Evolutionary conservation across 306 rosid species (phyloP).

Genomic region (Castanea mollissima): DNA sequence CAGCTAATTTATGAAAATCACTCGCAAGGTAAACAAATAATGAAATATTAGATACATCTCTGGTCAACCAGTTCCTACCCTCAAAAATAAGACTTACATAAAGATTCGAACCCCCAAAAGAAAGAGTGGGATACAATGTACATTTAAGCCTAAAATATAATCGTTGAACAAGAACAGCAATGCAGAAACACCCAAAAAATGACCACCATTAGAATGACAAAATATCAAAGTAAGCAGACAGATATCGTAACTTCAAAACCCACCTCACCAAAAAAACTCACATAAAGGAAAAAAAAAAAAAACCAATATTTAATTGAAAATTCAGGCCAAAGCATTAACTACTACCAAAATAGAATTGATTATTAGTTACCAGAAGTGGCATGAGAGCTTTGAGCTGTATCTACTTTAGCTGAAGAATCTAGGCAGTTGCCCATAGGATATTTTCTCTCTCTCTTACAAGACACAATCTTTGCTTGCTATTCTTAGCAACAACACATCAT

Average conservation of each 20-base stretch:
- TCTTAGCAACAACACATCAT: neutral
- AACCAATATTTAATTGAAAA: neutral
- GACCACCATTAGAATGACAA: neutral
- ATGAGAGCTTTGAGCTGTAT: constrained; percentile 20
- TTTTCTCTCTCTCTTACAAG: neutral
- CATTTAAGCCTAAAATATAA: neutral
- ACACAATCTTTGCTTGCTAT: neutral
- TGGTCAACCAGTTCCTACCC: neutral
- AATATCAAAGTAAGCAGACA: neutral
- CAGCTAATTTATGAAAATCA: neutral
- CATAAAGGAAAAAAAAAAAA: neutral
- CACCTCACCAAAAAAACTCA: neutral
- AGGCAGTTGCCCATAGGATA: constrained; percentile 78
- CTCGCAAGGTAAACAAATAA: neutral
- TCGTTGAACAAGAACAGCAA: neutral
- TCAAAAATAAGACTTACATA: neutral
- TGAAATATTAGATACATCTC: neutral
- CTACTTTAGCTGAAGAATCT: constrained; percentile 79
- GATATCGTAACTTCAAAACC: neutral
- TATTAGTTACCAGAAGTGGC: constrained; percentile 52
- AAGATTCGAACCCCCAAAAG: neutral
- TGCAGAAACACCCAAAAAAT: neutral
- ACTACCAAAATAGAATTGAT: neutral
- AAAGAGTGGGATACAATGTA: neutral
- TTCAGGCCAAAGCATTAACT: no score